Evolutionary conservation across 1,284 basidiomycete species (phyloP).

Genomic region (Cryptococcus sp.): DNA sequence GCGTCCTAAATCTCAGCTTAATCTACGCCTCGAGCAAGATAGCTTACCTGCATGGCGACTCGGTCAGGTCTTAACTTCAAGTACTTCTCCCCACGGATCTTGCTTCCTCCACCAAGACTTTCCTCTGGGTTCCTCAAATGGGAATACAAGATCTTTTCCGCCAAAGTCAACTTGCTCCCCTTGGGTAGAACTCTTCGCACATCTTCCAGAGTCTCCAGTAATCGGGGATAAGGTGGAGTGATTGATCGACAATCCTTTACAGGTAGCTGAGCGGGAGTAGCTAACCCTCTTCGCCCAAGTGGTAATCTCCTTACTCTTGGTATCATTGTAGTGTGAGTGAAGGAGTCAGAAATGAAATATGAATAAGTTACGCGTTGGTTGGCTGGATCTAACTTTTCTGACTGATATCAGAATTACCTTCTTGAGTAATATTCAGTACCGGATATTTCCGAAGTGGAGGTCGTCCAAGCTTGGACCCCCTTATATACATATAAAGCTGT

Average conservation of each 20-base stretch:
- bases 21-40: neutral
- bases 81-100: conserved; percentile 80
- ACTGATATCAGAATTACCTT: neutral
- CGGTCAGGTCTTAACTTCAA: conserved; percentile 86
- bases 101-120: conserved; percentile 61
- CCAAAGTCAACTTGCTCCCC: conserved; percentile 64
- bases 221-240: conserved; percentile 78
- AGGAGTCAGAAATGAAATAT: neutral
- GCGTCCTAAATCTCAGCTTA: conserved; percentile 58
- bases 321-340: neutral
- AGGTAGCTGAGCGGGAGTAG: conserved; percentile 40
- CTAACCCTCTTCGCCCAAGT: conserved; percentile 24
- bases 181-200: conserved; percentile 69
- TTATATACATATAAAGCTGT: neutral
- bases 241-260: conserved; percentile 58
- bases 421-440: neutral
- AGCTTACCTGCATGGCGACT: conserved; percentile 83
- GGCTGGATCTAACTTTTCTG: conserved; percentile 1
- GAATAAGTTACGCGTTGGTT: conserved; percentile 3
- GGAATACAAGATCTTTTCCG: conserved; percentile 97
- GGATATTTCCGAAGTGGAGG: conserved; percentile 10
- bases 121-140: conserved; percentile 78
- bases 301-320: neutral
- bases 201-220: conserved; percentile 68
- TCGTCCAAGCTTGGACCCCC: conserved; percentile 4